Base-by-base conservation (phyloP, 768 basidiomycete species). In the Podaxis sp. region DNA sequence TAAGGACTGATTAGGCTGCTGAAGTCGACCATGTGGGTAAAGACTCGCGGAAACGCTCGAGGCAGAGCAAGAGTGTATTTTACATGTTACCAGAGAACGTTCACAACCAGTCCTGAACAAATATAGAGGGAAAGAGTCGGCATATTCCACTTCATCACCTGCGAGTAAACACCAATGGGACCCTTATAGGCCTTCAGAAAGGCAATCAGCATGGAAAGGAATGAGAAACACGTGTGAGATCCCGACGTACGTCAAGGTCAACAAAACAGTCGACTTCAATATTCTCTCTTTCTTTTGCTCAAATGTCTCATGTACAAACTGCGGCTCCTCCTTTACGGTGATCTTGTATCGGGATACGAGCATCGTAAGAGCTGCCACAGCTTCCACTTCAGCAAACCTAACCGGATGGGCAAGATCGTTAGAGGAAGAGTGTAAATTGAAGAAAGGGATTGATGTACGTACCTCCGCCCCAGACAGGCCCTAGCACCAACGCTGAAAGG, bases 311-410 rank as follows among this genome's bases (percentile, higher is more conserved):
- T 65, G 61, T 0, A 75, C 75, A 66, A 81, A 84, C 62, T 78
- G 73, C 10, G 80, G 78, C 52, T 85, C 82, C 33, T 83, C 80
- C 63, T 78, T 78, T 28, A 84, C 68, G 38, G 77, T 75, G 57
- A 85, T 74, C 57, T 74, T 76, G 70, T 80, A 86, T 33, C 69
- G 71, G 12, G 72, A 73, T 10, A 84, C 69, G n/a, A 84, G 67
- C 72, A 80, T 71, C n/a, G 80, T 78, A 17, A 86, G 70, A 33
- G 78, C 74, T 1, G 78, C 82, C 30, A 82, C 70, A 24, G 71
- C 78, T 70, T 82, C 81, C 10, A 77, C 80, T 68, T 84, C 82
- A 22, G 73, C 72, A 68, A 82, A 82, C 64, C 78, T 82, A 13
- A 7, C 50, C 4, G 38, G 30, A 48, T 48, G 11, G 6, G 12